phyloP scores from a whole-genome alignment of 345 rosid species.

The Brassica carinata region DNA sequence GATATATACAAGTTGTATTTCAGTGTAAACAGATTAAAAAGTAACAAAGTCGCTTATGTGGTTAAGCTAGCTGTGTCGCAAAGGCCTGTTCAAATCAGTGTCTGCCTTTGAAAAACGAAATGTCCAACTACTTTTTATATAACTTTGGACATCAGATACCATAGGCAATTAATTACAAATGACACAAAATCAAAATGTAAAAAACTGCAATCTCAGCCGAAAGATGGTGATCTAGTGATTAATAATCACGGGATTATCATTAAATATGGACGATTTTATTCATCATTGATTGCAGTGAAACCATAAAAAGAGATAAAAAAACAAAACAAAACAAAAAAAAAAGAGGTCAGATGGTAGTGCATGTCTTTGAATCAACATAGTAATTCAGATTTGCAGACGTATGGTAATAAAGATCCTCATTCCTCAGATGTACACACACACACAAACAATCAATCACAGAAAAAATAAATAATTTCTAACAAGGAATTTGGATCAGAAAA shows the following conservation, averaged over 20 bases:
- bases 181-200: neutral
- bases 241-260: conserved; percentile 59
- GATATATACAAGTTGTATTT: no score
- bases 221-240: conserved; percentile 71
- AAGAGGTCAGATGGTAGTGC: conserved; percentile 1
- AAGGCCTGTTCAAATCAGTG: neutral
- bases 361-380: conserved; percentile 50
- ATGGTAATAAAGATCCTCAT: conserved; percentile 64
- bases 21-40: neutral
- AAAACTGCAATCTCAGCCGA: conserved; percentile 72
- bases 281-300: conserved; percentile 66
- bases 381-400: conserved; percentile 49
- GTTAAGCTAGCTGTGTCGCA: conserved; percentile 16
- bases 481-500: conserved; percentile 41
- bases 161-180: neutral
- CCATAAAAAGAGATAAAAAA: neutral
- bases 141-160: neutral
- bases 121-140: neutral
- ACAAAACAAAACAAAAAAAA: neutral
- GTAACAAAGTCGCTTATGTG: conserved; percentile 10
- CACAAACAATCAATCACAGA: neutral
- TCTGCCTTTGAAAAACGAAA: conserved; percentile 4
- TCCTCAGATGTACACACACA: conserved; percentile 28
- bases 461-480: neutral
- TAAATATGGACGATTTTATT: conserved; percentile 34